Evolutionary conservation across 2,329 filamentous ascomycete species (phyloP).

Genomic region (Phialophora chinensis): DNA sequence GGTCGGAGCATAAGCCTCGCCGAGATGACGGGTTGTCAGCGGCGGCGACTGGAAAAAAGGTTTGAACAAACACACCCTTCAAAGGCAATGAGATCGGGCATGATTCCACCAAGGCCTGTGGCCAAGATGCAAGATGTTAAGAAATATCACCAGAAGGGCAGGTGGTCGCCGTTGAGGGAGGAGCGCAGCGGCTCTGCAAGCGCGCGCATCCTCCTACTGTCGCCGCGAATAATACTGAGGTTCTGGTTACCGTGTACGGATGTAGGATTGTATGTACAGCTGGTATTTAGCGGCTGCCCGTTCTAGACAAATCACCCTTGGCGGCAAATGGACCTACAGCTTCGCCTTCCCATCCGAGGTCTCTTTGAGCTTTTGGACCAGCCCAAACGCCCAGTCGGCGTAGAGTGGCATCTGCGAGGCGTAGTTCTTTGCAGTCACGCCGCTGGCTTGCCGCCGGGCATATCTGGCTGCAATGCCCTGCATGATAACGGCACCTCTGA

Average conservation of each 20-base stretch:
- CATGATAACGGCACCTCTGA: conserved; percentile 67
- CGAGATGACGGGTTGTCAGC: not conserved
- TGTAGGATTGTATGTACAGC: not conserved
- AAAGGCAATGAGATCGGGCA: not conserved
- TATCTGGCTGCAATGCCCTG: conserved; percentile 93
- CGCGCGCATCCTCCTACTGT: not conserved
- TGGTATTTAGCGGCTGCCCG: not conserved
- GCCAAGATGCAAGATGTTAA: not conserved
- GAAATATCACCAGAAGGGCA: not conserved
- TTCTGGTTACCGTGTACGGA: not conserved
- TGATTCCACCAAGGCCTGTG: not conserved
- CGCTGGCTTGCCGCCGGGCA: conserved; percentile 86
- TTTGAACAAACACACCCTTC: not conserved
- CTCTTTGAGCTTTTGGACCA: conserved; percentile 62
- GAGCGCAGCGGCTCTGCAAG: not conserved
- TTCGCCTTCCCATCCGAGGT: conserved; percentile 45
- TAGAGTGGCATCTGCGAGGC: conserved; percentile 71
- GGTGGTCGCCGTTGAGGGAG: not conserved
- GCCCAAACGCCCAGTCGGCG: conserved; percentile 77
- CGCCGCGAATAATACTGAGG: not conserved
- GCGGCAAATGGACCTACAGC: conserved; percentile 45
- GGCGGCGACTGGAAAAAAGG: not conserved
- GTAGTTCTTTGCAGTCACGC: conserved; percentile 76
- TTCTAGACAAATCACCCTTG: not conserved
- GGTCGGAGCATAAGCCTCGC: not conserved